Percentiles rank a stretch among this genome's conserved stretches.
These are phyloP conservation scores for Acer yangbiense DNA, from an alignment of 345 rosid genomes.

Conservation along the genomic window DNA sequence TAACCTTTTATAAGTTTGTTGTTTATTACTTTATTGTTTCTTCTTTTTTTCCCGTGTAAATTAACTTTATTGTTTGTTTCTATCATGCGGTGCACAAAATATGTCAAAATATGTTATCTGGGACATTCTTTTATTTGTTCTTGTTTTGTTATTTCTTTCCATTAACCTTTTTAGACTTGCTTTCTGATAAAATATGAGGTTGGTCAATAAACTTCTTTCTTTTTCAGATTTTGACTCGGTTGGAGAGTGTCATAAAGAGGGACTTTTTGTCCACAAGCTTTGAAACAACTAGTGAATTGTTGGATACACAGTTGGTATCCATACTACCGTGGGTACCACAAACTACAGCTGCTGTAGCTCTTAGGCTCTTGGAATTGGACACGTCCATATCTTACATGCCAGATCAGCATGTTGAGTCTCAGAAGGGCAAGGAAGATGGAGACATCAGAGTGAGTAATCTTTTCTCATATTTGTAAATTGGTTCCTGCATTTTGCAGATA, in stretches of 20 bases:
- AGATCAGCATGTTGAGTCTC: constrained; percentile 47
- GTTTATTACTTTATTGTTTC: background rate
- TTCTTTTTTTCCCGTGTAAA: background rate
- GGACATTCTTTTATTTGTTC: background rate
- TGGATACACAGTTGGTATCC: constrained; percentile 38
- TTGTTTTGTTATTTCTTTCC: background rate
- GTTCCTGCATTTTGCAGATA: background rate
- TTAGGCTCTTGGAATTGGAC: constrained; percentile 73
- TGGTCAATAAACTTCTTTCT: background rate
- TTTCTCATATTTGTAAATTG: background rate
- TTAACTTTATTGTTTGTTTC: background rate
- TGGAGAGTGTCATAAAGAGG: constrained; percentile 63
- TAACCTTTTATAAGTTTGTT: background rate
- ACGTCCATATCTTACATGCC: constrained; percentile 50
- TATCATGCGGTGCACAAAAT: background rate
- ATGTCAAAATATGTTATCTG: background rate
- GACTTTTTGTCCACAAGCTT: constrained; percentile 63
- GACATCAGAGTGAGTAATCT: constrained; percentile 50
- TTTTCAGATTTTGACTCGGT: constrained; percentile 56
- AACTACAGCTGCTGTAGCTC: constrained; percentile 72
- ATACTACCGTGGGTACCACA: constrained; percentile 81
- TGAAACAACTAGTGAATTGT: constrained; percentile 68
- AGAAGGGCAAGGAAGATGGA: constrained; percentile 46
- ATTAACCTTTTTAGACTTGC: background rate
- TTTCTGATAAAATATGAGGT: background rate